A percentile compares a stretch with the other conserved stretches of the same genome.
These are phyloP conservation scores for Tolypocladium amazonense DNA, from an alignment of 2,329 filamentous ascomycete species.

Conservation along the genomic window DNA sequence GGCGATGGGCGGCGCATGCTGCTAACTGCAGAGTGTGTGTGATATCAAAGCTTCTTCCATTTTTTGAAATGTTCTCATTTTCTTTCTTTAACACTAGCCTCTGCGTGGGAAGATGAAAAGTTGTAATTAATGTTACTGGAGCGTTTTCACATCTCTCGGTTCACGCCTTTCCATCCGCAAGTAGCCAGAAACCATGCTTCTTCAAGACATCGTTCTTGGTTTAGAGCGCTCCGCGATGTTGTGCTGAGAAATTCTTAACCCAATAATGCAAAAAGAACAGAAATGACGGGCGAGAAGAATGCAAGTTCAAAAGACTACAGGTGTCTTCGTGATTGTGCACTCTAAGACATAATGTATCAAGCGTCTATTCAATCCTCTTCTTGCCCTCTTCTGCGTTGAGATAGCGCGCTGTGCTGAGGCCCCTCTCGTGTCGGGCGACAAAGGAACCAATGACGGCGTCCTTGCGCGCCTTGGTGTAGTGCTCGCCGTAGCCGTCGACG, in stretches of 20 bases:
- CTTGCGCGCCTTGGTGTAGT: slow-evolving; percentile 70
- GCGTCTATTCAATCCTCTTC: slow-evolving; percentile 81
- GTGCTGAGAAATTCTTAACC: background rate
- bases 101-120: background rate
- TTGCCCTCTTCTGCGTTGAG: slow-evolving; percentile 92
- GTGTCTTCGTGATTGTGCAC: background rate
- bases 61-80: background rate
- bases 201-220: background rate
- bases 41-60: background rate
- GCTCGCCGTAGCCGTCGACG: slow-evolving; percentile 79
- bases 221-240: background rate
- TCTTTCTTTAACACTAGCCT: background rate
- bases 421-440: slow-evolving; percentile 60
- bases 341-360: background rate
- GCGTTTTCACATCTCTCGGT: no score
- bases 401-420: slow-evolving; percentile 71
- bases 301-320: background rate
- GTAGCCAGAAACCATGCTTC: background rate
- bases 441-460: slow-evolving; percentile 72
- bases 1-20: no score
- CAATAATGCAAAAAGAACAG: background rate
- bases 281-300: background rate
- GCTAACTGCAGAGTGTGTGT: background rate
- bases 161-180: background rate
- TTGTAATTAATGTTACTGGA: background rate